Evolutionary conservation across 108 stramenopile species (phyloP).

Genomic region (Cyclostephanos invisitatus): DNA sequence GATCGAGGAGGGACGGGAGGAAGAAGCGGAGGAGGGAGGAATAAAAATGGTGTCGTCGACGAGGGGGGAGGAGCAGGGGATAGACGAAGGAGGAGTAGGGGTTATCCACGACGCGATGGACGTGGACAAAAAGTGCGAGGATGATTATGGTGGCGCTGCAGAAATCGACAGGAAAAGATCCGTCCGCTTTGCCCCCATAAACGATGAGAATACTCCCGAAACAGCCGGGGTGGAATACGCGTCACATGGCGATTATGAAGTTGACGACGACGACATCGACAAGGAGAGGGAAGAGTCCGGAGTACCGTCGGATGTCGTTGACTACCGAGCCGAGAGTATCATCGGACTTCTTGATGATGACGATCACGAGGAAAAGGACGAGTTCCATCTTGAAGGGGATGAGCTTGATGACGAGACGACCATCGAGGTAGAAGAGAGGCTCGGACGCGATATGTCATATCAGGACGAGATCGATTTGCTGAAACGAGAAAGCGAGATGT

Average conservation of each 20-base stretch:
- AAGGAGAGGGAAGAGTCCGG: neutral
- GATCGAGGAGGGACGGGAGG: slow-evolving; percentile 25
- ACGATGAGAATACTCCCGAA: slow-evolving; percentile 16
- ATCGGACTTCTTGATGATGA: slow-evolving; percentile 32
- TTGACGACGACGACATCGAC: neutral
- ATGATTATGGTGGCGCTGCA: neutral
- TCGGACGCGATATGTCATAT: slow-evolving; percentile 10
- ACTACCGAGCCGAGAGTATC: neutral
- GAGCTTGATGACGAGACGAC: slow-evolving; percentile 73
- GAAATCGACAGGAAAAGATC: neutral
- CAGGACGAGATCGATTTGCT: slow-evolving; percentile 11
- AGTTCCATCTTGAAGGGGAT: slow-evolving; percentile 1
- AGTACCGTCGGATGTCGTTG: neutral
- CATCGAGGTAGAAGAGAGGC: slow-evolving; percentile 34
- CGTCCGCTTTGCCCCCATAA: slow-evolving; percentile 23
- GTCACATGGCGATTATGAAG: neutral
- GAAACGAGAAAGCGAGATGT: slow-evolving; percentile 61
- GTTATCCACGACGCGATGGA: neutral
- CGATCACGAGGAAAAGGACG: slow-evolving; percentile 52
- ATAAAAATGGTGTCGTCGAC: slow-evolving; percentile 6
- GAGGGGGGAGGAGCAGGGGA: slow-evolving; percentile 25
- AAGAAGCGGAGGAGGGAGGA: slow-evolving; percentile 8
- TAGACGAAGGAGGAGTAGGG: slow-evolving; percentile 23
- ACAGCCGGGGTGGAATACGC: neutral
- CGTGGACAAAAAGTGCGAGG: slow-evolving; percentile 5